Evolutionary conservation across 345 rosid genomes (phyloP).

Genomic region (Mallotus nudiflorus): DNA sequence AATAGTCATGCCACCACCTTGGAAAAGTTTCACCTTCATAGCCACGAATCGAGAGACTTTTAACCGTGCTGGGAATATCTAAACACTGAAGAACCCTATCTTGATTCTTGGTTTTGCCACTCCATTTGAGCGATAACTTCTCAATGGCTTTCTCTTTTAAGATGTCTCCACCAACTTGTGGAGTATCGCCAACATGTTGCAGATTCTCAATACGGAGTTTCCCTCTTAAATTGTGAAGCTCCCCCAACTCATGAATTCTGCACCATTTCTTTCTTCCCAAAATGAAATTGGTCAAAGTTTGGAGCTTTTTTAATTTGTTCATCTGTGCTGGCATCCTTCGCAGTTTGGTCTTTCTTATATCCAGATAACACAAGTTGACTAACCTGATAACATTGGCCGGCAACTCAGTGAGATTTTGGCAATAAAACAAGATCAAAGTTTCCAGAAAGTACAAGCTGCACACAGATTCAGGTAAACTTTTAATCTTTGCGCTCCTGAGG

Average conservation of each 20-base stretch:
- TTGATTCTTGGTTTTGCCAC: too few species aligned
- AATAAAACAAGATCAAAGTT: slow-evolving; percentile 33
- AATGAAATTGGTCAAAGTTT: background rate
- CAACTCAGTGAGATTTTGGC: slow-evolving; percentile 7
- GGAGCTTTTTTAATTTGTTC: background rate
- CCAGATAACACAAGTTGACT: background rate
- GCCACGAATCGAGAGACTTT: background rate
- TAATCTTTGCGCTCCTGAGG: slow-evolving; percentile 30
- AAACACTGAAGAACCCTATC: background rate
- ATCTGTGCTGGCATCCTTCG: slow-evolving; percentile 7
- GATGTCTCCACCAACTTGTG: background rate
- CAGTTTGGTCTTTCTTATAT: background rate
- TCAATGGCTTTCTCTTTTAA: background rate
- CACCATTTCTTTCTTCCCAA: background rate
- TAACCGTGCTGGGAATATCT: background rate
- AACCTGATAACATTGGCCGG: too few species aligned
- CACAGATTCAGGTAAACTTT: slow-evolving; percentile 33
- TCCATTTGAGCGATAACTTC: background rate
- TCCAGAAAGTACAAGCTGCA: slow-evolving; percentile 35
- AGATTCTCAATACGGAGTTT: background rate
- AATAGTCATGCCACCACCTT: background rate
- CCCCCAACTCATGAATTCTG: slow-evolving; percentile 1
- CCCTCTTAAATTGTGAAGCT: background rate
- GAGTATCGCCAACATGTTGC: background rate
- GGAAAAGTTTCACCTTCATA: slow-evolving; percentile 6